Evolutionary conservation across 2,329 filamentous ascomycete genomes (phyloP), one percentile per base, ranked within the genome.

Genomic region (Biscogniauxia sp.): DNA sequence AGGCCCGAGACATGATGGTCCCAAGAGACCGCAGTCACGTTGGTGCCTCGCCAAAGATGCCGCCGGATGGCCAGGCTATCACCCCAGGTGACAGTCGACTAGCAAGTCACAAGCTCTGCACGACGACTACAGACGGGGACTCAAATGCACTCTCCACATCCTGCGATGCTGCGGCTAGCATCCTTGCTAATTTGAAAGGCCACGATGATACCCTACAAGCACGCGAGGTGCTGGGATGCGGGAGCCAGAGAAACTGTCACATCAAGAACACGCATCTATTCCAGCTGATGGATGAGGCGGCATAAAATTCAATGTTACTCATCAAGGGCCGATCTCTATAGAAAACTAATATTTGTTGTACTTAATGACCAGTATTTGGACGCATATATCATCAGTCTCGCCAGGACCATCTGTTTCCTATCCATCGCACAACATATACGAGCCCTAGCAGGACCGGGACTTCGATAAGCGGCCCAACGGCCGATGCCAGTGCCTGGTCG

Each of bases 401-500:
- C 87, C 86, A 89, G 19, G 72, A 74, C 79, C 82, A 82, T 64
- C 81, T 80, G 57, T 75, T 79, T 17, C 79, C 83, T 57, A 88
- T 73, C 77, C 80, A 87, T 66, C 82, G 87, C 9, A 91, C 82
- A 0, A 89, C 77, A 79, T 95, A 95, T 2, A 96, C 92, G 69
- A 96, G 74, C 0, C 80, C 87, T 9, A 97, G 71, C 61, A 96
- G 73, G 1, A 96, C 91, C 0, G 92, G 92, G 3, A 96, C 92
- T 71, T 97, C 92, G 56, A 97, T 90, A 66, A 96, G 75, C 2
- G 93, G 93, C 0, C 92, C 92, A 0, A 96, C 92, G 0, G 92
- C 96, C 7, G 90, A 82, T 0, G 93, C 92, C 52, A 96, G 78
- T 0, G 92, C 92, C 75, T 96, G 88, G 55, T 93, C 87, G 68